Base-by-base conservation (phyloP, 1,284 basidiomycete genomes). In the Ceratobasidium sp. region DNA sequence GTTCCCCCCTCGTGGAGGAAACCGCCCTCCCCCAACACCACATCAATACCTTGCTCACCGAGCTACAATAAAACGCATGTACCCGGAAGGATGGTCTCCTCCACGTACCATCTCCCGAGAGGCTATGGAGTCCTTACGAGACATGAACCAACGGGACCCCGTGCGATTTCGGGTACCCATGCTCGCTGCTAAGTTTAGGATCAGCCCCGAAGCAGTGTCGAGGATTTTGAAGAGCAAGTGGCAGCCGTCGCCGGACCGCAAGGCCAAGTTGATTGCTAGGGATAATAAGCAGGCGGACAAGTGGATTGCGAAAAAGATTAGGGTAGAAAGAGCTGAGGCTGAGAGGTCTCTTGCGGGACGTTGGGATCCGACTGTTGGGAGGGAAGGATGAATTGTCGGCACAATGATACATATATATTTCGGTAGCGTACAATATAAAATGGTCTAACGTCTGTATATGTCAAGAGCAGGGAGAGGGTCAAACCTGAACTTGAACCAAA, bases 81-180 rank as follows among this genome's bases (percentile, higher is more conserved):
- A 93, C 80, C 93, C 93, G 17, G 84, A 86, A 9, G 93, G 93
- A 36, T 98, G 96, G 96, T 85, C 87, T 64, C 96, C 96, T 8
- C 92, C 92, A 59, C 92, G 91, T 79, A 96, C 94, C 81, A 83
- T 98, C 71, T 95, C 94, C n/a, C 89, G 93, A 75, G 92, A 95
- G 76, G 94, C 95, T 36, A 98, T 98, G 95, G 91, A 93, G 74
- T 91, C 91, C 36, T 81, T 98, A 76, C 90, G 93, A 47, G 85
- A 89, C 64, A 84, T 98, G 76, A 89, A 97, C 82, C 81, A 83
- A 48, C 82, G 90, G 59, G 90, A 97, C 81, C 91, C 92, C 3
- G 85, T 85, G 63, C 87, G 84, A 44, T 96, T 93, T 83, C 88
- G 87, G 31, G 92, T 91, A 17, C 87, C 90, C 22, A 83, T 91